Conservation (phyloP, 164 flowering plant species). For the Berberis thunbergii region DNA sequence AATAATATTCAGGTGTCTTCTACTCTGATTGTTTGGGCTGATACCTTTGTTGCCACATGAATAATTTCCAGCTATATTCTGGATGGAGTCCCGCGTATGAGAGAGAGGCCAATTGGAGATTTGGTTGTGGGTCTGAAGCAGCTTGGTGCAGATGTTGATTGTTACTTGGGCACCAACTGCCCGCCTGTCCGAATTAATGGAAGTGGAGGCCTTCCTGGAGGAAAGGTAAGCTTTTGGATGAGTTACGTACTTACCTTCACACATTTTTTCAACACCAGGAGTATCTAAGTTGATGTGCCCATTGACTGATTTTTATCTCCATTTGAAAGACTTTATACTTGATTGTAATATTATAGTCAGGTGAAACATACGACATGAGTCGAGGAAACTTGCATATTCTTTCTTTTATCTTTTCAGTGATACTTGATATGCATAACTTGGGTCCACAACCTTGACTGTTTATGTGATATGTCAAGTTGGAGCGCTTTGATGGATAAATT, state of each 20-base stretch:
- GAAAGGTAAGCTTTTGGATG: constrained; percentile 51
- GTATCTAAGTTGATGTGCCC: too few relatives aligned
- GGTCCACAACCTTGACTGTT: too few relatives aligned
- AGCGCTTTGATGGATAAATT: too few relatives aligned
- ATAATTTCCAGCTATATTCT: constrained; percentile 61
- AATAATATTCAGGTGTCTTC: not conserved
- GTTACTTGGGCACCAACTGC: constrained; percentile 79
- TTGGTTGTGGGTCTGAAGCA: constrained; percentile 89
- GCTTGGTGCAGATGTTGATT: constrained; percentile 94
- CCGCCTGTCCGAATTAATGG: constrained; percentile 87
- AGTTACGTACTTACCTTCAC: not conserved
- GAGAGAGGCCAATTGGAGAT: constrained; percentile 97
- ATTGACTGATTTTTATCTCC: too few relatives aligned
- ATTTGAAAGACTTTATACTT: too few relatives aligned
- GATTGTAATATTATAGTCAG: not conserved
- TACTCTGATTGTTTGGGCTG: not conserved
- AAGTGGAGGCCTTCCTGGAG: constrained; percentile 98
- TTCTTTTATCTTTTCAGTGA: not conserved
- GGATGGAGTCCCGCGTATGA: constrained; percentile 98
- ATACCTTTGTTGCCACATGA: not conserved
- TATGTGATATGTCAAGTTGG: too few relatives aligned
- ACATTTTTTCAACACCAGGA: too few relatives aligned
- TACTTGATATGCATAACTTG: not conserved
- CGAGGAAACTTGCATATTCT: not conserved
- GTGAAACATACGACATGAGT: not conserved